phyloP scores from a whole-genome alignment of 163 green algal species.

The Chloroidium sp. region DNA sequence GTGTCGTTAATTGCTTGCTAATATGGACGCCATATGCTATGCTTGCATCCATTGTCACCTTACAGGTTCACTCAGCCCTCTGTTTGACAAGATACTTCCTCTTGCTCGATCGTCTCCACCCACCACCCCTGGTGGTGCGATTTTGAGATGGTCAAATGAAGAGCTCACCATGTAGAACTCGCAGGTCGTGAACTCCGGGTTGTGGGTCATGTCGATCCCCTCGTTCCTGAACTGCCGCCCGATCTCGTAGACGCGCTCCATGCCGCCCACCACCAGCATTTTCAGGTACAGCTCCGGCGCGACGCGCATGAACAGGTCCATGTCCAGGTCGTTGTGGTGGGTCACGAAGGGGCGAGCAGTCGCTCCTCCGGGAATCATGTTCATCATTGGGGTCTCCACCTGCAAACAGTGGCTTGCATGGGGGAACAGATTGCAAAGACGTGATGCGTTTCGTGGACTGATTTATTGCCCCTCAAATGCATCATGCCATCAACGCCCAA shows the following conservation, averaged over 20 bases:
- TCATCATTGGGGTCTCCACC: constrained; percentile 99
- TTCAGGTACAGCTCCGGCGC: constrained; percentile 84
- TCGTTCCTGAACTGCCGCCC: constrained; percentile 92
- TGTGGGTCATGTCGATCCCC: constrained; percentile 88
- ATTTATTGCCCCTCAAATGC: too few relatives aligned
- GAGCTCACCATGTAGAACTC: constrained; percentile 78
- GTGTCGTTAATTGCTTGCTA: too few relatives aligned
- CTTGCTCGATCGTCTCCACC: neutral
- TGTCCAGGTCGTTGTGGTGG: constrained; percentile 98
- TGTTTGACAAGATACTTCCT: too few relatives aligned
- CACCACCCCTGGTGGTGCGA: neutral
- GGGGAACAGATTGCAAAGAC: too few relatives aligned
- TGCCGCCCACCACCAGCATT: constrained; percentile 80
- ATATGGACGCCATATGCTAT: too few relatives aligned
- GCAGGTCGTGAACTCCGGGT: constrained; percentile 97
- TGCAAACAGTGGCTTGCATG: constrained; percentile 10
- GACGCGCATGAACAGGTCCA: constrained; percentile 97
- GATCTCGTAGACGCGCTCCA: constrained; percentile 96
- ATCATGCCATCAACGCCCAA: too few relatives aligned
- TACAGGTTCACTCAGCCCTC: too few relatives aligned
- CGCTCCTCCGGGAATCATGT: constrained; percentile 96
- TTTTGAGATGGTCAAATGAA: neutral
- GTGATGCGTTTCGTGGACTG: too few relatives aligned
- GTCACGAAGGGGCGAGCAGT: constrained; percentile 95
- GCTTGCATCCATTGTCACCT: too few relatives aligned